Base-by-base conservation (phyloP, 306 rosid genomes). In the Acacia crassicarpa region DNA sequence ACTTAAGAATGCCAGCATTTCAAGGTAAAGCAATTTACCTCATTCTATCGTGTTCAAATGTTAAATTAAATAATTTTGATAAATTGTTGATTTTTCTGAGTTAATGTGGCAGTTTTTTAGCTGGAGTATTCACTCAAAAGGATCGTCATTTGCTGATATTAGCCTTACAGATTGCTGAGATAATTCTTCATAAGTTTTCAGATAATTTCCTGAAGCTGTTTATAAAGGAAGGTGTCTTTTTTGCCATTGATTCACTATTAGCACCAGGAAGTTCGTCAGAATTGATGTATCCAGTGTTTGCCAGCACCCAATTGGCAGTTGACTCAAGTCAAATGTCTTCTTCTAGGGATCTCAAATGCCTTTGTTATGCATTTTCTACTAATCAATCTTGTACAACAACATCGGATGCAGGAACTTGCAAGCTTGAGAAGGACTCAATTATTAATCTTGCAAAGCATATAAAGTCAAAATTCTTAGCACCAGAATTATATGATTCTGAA, bases 101-200 rank as follows among this genome's bases (percentile, higher is more conserved):
- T 76, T 83, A 76, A 73, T 85, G 35, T 80, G 85, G 75, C 97
- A 96, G 99, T 82, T 93, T 96, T 89, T 80, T 96, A 79, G 97
- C 95, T 74, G 98, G 99, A 74, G 94, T 91, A 23, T 94, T 94
- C 82, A 89, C 97, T 79, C 91, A 97, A 83, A 96, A 93, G 93
- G 99, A 96, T 85, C 91, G 83, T 22, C 99, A 96, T 85, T 87
- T 96, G 85, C 85, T 91, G 84, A 83, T 96, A 80, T 83, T 92
- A 82, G 91, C 95, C 74, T 88, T 96, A 75, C 92, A 81, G 74
- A 92, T 91, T 80, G 82, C 94, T 74, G 98, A 96, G 85, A 89
- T 92, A 79, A 87, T 94, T 86, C 94, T 94, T 82, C 92, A 86
- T 41, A 94, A 90, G 80, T 92, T 87, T 81, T 89, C 95, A 73